Evolutionary conservation across 306 rosid genomes (phyloP).

Genomic region (Mimosa pudica): DNA sequence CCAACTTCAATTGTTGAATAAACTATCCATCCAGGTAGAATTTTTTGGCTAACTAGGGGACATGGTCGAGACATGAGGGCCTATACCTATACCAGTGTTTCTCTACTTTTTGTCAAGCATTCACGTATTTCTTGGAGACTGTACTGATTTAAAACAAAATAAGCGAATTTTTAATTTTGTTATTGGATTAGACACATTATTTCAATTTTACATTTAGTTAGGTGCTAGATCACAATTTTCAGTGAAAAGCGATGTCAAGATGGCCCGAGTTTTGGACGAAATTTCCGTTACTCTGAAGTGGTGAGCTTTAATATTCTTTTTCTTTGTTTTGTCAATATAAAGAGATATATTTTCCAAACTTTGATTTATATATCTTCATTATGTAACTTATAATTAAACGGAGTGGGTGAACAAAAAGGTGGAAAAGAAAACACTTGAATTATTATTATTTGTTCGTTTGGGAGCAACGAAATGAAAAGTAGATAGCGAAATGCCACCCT

Average conservation of each 20-base stretch:
- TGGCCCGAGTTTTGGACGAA: too few relatives aligned
- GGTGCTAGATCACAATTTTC: too few relatives aligned
- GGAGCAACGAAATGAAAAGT: not conserved
- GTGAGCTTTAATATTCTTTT: not conserved
- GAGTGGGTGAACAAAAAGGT: not conserved
- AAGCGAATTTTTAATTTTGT: too few relatives aligned
- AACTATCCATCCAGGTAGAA: conserved; percentile 42
- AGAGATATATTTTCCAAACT: not conserved
- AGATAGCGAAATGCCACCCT: not conserved
- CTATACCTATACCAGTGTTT: not conserved
- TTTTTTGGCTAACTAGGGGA: conserved; percentile 37
- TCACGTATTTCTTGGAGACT: too few relatives aligned
- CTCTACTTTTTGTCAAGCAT: too few relatives aligned
- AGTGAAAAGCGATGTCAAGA: too few relatives aligned
- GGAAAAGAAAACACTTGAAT: not conserved
- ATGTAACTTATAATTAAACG: not conserved
- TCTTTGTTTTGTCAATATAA: not conserved
- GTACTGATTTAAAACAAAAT: too few relatives aligned
- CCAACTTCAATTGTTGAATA: conserved; percentile 3
- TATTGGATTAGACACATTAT: too few relatives aligned
- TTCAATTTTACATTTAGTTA: too few relatives aligned
- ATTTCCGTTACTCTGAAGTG: too few relatives aligned
- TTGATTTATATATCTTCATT: not conserved
- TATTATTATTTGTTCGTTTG: not conserved
- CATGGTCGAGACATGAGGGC: conserved; percentile 44